Evolutionary conservation across 2,329 filamentous ascomycete genomes (phyloP), one percentile per base, ranked within the genome.

Genomic region (Penicillium sclerotiorum): DNA sequence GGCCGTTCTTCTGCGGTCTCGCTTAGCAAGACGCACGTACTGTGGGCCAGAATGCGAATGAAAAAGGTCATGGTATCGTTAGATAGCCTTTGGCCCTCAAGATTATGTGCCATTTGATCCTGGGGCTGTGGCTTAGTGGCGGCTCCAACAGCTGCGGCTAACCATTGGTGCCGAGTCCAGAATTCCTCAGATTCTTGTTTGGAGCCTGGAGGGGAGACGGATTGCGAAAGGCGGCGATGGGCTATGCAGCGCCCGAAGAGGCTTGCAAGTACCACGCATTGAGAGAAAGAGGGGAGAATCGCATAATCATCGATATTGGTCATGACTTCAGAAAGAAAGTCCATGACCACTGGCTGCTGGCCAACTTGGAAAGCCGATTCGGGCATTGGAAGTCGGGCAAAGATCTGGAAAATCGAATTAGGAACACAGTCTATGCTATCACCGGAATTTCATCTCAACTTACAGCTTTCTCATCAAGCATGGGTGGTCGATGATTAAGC

Each of bases 381-480:
- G 8, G 46, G 46, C 32, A 42, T 42, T 44, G 46, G 46, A 5
- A 49, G 33, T 8, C 46, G 46, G 15, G 46, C 41, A 27, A 32
- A 35, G n/a, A 49, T 43, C 46, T 49, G n/a, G 13, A 9, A 23
- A 2, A 11, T 8, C 5, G 12, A 21, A 32, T 43, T 13, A 43
- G 40, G 11, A 20, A 33, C 13, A 12, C 8, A 11, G 12, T 21
- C 11, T 0, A 18, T 15, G n/a, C n/a, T 9, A 30, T n/a, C 8
- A 41, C 8, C 23, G 11, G 12, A 3, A 23, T 4, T 12, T 15
- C 15, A 25, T 18, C 13, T 18, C 1, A 15, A 43, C 38, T 36
- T 28, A 49, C 46, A 7, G 37, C 41, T 23, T 49, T 39, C 43
- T 50, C 48, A 8, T 50, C 28, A 1, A 50, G 48, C 17, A 41